Conservation (phyloP, 768 basidiomycete species). For the Termitomyces sp. region DNA sequence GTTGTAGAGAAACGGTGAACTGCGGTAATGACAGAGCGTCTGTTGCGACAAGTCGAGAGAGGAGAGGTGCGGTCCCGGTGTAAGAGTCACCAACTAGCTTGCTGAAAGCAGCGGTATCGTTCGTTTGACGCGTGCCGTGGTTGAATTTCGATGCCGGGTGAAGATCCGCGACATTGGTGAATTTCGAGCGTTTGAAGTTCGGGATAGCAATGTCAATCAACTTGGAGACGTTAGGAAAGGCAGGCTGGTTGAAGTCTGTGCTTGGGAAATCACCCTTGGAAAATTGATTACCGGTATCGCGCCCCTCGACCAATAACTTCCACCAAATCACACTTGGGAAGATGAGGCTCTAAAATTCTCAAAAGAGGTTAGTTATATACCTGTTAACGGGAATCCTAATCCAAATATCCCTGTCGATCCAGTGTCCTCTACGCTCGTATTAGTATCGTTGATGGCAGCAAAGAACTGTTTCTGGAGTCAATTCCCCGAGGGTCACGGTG, state of each 20-base stretch:
- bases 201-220: conserved; percentile 6
- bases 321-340: conserved; percentile 41
- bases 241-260: conserved; percentile 17
- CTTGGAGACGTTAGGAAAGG: conserved; percentile 24
- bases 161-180: conserved; percentile 5
- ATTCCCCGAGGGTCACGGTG: conserved; percentile 45
- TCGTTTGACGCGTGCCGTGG: conserved; percentile 12
- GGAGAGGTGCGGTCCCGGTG: conserved; percentile 35
- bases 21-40: conserved; percentile 35
- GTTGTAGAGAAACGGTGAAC: conserved; percentile 60
- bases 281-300: neutral
- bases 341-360: neutral
- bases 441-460: conserved; percentile 63
- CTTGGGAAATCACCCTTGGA: conserved; percentile 2
- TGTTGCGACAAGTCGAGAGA: conserved; percentile 39
- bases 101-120: conserved; percentile 9
- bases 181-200: conserved; percentile 6
- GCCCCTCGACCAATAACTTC: conserved; percentile 25
- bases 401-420: conserved; percentile 68
- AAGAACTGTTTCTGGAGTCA: conserved; percentile 52
- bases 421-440: conserved; percentile 53
- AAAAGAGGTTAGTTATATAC: conserved; percentile 23
- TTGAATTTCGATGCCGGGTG: neutral
- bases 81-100: conserved; percentile 36
- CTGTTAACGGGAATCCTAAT: conserved; percentile 73